Conservation (phyloP, 2,329 filamentous ascomycete genomes). For the Trichoderma sp. region DNA sequence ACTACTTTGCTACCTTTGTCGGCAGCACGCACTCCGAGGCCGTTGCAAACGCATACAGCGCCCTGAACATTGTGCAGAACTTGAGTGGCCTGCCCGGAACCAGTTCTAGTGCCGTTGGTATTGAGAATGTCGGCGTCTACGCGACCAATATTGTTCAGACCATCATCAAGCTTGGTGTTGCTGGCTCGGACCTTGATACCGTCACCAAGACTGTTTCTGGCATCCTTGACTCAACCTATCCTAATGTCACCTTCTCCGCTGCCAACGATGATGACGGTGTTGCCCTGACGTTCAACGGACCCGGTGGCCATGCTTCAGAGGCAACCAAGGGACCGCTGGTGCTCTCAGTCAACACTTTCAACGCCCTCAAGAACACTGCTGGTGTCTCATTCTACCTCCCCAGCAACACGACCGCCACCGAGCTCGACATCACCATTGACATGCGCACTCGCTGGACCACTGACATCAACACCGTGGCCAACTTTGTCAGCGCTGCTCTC, state of each 20-base stretch:
- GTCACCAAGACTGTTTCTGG: constrained; percentile 19
- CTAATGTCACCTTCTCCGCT: constrained; percentile 19
- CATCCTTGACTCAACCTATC: constrained; percentile 20
- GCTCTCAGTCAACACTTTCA: constrained; percentile 21
- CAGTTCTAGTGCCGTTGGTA: constrained; percentile 19
- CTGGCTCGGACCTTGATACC: constrained; percentile 7
- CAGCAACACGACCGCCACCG: constrained; percentile 20
- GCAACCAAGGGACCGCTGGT: constrained; percentile 20
- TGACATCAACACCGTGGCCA: constrained; percentile 20
- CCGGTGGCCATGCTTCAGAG: constrained; percentile 23
- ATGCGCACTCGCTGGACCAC: constrained; percentile 22
- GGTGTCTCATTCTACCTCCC: constrained; percentile 21
- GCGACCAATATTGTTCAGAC: constrained; percentile 23
- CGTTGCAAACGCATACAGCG: constrained; percentile 22
- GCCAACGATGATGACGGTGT: constrained; percentile 19
- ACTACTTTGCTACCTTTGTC: constrained; percentile 21
- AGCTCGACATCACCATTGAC: constrained; percentile 25
- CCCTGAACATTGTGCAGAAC: constrained; percentile 17
- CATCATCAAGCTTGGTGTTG: constrained; percentile 20
- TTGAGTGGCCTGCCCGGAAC: constrained; percentile 19
- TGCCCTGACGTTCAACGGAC: constrained; percentile 21
- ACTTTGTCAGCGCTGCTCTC: constrained; percentile 19
- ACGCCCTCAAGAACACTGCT: constrained; percentile 17
- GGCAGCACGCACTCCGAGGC: constrained; percentile 22
- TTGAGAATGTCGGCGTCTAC: constrained; percentile 24